A percentile compares a stretch with the other conserved stretches of the same genome.
These are phyloP conservation scores for Volvox carteri DNA, from an alignment of 163 green algal species.

Conservation along the genomic window DNA sequence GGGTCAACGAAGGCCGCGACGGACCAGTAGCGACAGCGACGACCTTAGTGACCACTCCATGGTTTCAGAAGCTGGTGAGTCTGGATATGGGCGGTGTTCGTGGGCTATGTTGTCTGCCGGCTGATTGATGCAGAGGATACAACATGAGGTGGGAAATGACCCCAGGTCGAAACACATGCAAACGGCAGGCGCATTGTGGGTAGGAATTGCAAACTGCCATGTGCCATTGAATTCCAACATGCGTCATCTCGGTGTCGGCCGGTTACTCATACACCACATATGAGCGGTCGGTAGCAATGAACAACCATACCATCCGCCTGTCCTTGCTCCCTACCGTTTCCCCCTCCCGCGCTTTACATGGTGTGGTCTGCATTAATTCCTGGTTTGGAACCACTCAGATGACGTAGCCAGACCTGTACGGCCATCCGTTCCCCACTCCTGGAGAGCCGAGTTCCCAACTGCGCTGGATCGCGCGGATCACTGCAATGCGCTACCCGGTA, in stretches of 20 bases:
- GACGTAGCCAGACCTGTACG: neutral
- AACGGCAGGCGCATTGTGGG: neutral
- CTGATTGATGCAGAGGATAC: neutral
- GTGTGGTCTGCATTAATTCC: too few species aligned
- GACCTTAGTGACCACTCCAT: neutral
- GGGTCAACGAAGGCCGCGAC: neutral
- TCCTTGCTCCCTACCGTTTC: too few species aligned
- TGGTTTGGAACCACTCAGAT: neutral
- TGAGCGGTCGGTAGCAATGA: too few species aligned
- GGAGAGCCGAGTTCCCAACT: neutral
- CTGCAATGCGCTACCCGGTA: neutral
- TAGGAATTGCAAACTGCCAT: too few species aligned
- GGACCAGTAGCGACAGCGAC: slow-evolving; percentile 12
- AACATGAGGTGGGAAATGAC: neutral
- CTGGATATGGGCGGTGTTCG: neutral
- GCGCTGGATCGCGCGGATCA: neutral
- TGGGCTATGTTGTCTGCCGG: too few species aligned
- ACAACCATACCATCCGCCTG: too few species aligned
- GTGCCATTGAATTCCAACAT: too few species aligned
- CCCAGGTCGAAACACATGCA: neutral
- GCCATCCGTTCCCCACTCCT: neutral
- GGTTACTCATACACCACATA: too few species aligned
- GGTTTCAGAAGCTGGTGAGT: neutral
- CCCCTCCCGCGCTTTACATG: too few species aligned
- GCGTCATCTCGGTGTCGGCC: too few species aligned